phyloP scores from a whole-genome alignment of 75 land plant species.

The Cupressus sempervirens region DNA sequence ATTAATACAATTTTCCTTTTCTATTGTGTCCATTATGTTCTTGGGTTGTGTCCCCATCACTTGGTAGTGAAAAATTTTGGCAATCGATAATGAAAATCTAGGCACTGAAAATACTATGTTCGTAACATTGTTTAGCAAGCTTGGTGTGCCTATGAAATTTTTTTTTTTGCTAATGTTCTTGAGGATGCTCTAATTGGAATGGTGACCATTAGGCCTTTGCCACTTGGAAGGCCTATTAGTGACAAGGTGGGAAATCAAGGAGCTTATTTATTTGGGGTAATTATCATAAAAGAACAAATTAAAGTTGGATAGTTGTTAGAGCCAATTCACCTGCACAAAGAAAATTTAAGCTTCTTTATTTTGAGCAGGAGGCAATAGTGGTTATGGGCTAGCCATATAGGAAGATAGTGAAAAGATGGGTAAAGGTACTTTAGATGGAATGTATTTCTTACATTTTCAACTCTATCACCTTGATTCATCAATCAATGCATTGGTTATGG shows the following conservation, averaged over 20 bases:
- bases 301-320: no score
- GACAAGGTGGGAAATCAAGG: no score
- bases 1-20: no score
- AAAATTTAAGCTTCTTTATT: constrained; percentile 96
- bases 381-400: constrained; percentile 88
- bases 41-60: no score
- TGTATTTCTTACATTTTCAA: constrained; percentile 93
- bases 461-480: no score
- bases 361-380: constrained; percentile 92
- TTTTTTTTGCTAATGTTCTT: constrained; percentile 83
- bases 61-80: no score
- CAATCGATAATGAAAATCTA: no score
- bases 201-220: constrained; percentile 88
- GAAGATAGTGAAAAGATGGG: constrained; percentile 93
- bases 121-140: constrained; percentile 97
- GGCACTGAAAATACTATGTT: constrained; percentile 98
- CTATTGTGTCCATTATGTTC: no score
- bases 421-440: constrained; percentile 84
- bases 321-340: constrained; percentile 92
- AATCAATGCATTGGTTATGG: no score
- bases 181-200: constrained; percentile 96
- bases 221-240: no score
- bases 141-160: constrained; percentile 98
- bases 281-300: no score
- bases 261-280: no score